These are phyloP conservation scores for Cryptococcus floricola DNA, from an alignment of 1,284 basidiomycete species.

Conservation along the genomic window DNA sequence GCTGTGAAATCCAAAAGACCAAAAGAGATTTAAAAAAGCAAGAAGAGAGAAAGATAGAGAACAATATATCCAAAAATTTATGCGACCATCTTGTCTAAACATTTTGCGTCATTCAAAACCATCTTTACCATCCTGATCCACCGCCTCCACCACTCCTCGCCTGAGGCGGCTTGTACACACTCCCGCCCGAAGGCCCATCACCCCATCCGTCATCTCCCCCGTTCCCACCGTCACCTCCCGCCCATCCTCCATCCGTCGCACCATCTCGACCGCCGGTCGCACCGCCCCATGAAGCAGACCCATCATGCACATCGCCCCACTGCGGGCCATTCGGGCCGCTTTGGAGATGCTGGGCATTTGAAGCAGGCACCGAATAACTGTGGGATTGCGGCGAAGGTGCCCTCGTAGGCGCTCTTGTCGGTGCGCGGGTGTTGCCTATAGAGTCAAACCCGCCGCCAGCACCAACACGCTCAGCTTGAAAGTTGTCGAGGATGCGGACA, in stretches of 20 bases:
- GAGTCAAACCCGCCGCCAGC: slow-evolving; percentile 2
- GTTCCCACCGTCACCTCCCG: neutral
- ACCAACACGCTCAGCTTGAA: slow-evolving; percentile 38
- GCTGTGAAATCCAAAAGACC: too few species aligned
- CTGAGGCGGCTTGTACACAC: slow-evolving; percentile 7
- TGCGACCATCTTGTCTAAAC: too few species aligned
- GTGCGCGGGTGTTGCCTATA: slow-evolving; percentile 8
- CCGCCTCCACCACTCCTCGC: neutral
- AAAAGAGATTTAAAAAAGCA: too few species aligned
- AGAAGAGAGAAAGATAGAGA: too few species aligned
- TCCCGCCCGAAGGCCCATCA: neutral
- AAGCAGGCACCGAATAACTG: neutral
- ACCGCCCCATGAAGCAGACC: neutral
- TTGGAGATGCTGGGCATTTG: neutral
- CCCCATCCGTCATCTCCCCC: neutral
- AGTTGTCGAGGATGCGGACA: slow-evolving; percentile 60
- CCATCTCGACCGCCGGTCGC: neutral
- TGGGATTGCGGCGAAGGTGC: neutral
- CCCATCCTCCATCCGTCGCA: neutral
- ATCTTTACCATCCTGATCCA: too few species aligned
- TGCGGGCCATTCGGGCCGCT: neutral
- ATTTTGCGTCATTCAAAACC: too few species aligned
- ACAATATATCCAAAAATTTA: too few species aligned
- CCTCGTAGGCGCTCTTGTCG: neutral
- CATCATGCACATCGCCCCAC: neutral